These are phyloP conservation scores for Xylaria sp. DNA, from an alignment of 2,329 filamentous ascomycete species.

Conservation along the genomic window DNA sequence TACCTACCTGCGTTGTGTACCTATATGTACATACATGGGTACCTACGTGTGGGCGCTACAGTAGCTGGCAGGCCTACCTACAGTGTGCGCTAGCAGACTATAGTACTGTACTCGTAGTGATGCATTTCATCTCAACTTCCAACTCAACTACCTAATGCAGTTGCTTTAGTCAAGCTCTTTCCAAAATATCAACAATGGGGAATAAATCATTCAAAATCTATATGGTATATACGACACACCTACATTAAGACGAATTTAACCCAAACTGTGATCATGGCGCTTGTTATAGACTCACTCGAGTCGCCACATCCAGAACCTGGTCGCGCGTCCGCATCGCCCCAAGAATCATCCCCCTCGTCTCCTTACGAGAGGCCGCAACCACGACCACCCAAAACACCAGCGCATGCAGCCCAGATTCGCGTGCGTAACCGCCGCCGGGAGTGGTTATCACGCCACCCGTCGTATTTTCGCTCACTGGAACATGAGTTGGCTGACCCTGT, in stretches of 20 bases:
- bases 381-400: conserved; percentile 56
- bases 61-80: too few species aligned
- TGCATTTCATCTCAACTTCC: too few species aligned
- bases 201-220: not conserved
- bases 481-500: conserved; percentile 76
- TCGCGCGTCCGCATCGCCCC: not conserved
- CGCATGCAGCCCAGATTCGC: conserved; percentile 59
- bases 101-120: too few species aligned
- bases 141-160: not conserved
- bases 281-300: conserved; percentile 26
- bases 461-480: conserved; percentile 71
- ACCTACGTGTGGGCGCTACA: too few species aligned
- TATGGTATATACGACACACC: not conserved
- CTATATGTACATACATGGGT: too few species aligned
- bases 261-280: conserved; percentile 19
- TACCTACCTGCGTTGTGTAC: too few species aligned
- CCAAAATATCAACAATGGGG: not conserved
- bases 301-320: conserved; percentile 1
- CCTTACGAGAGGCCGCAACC: conserved; percentile 55
- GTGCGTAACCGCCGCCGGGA: conserved; percentile 81
- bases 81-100: too few species aligned
- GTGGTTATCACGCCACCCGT: conserved; percentile 76
- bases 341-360: not conserved
- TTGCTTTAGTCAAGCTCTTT: not conserved
- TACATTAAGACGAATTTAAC: not conserved